Conservation (phyloP, 495 filamentous ascomycete species). For the Penicilliopsis zonata region DNA sequence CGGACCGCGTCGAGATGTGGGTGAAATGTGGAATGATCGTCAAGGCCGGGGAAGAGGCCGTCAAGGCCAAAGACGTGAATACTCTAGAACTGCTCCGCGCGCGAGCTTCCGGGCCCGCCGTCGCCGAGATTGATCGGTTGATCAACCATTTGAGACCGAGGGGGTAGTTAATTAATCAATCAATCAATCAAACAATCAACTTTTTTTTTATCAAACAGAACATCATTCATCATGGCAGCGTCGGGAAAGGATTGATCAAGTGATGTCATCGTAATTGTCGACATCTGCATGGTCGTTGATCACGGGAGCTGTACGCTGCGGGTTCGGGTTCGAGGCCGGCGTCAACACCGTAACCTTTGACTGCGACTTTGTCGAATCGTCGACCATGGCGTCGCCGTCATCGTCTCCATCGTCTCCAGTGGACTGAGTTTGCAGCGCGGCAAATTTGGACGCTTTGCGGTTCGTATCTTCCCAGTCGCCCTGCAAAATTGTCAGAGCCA, state of each 20-base stretch:
- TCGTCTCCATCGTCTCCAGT: constrained; percentile 9
- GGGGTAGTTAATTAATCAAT: too few species aligned
- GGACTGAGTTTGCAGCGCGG: constrained; percentile 12
- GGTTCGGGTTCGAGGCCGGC: constrained; percentile 7
- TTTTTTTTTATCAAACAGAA: too few species aligned
- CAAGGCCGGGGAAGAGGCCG: constrained; percentile 86
- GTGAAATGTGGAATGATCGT: constrained; percentile 86
- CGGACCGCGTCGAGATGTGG: constrained; percentile 82
- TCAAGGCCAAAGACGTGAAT: constrained; percentile 66
- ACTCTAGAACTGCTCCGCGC: constrained; percentile 46
- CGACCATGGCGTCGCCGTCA: constrained; percentile 21
- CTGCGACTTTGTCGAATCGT: constrained; percentile 12
- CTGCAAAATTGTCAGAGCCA: constrained; percentile 15
- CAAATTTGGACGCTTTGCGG: constrained; percentile 19
- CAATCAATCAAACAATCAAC: too few species aligned
- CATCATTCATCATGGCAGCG: too few species aligned
- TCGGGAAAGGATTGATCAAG: too few species aligned
- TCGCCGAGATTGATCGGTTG: constrained; percentile 49
- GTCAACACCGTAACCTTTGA: constrained; percentile 4
- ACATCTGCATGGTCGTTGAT: constrained; percentile 12
- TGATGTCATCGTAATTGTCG: constrained; percentile 33
- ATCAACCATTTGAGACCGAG: constrained; percentile 41
- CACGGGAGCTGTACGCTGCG: constrained; percentile 4
- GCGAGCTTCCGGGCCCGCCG: constrained; percentile 43
- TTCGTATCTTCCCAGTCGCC: constrained; percentile 33